Base-by-base conservation (phyloP, 2,329 filamentous ascomycete species). In the Nigrograna mackinnonii region DNA sequence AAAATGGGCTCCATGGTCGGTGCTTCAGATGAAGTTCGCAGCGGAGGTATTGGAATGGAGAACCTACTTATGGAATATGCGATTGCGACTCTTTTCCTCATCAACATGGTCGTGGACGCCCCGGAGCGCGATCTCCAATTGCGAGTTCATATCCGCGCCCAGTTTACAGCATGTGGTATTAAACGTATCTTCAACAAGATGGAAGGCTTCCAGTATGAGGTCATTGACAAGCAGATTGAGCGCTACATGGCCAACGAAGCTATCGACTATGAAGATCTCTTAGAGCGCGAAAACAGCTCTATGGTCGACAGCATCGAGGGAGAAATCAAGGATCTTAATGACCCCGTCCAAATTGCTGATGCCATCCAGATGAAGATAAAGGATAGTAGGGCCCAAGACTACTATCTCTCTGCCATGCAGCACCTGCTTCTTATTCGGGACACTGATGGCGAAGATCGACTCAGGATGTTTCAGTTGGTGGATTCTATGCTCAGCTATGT, bases 401-500 rank as follows among this genome's bases (percentile, higher is more conserved):
- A 97, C 74, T 99, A 97, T 68, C 77, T 96, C 21, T 96, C 92
- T 35, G 89, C 92, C 16, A 82, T 99, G 70, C 94, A 99, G 66
- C 94, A 99, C 74, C 79, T 99, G 67, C 79, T 99, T 56, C 80
- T 99, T 33, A 95, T 97, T 52, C 83, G 91, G 43, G 88, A 96
- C 62, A 94, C 91, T 52, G 90, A 95, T 57, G 87, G 87, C 36
- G 94, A 97, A 64, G 94, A 99, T 69, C 84, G 91, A 12, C 73
- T 96, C 48, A 85, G 90, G 36, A 94, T 96, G 86, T 99, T 97
- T 72, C 94, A 97, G 74, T 82, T 99, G 20, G 91, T 97, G 20
- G 94, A 99, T 70, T 86, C 89, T n/a, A 97, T 97, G 91, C 83
- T 99, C 53, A 96, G 91, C 70, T 97, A 97, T 69, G 92, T 99